These are phyloP conservation scores for Pleurotus tuoliensis DNA, from an alignment of 768 basidiomycete genomes.

Conservation along the genomic window DNA sequence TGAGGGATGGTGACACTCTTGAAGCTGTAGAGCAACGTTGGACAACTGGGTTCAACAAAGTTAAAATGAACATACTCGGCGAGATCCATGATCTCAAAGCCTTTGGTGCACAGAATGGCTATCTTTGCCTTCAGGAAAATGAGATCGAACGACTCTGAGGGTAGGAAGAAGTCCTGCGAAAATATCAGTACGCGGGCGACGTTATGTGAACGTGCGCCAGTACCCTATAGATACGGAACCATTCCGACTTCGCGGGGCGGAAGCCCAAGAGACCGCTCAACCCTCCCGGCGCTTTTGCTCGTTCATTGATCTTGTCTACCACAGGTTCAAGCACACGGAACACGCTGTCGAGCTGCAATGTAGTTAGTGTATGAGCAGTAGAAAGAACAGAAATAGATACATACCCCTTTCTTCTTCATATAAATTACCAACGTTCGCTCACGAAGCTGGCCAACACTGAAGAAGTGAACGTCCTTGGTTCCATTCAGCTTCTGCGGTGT, in stretches of 20 bases:
- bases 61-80: constrained; percentile 59
- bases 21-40: constrained; percentile 43
- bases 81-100: constrained; percentile 97
- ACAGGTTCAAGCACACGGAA: constrained; percentile 98
- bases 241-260: constrained; percentile 79
- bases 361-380: background rate
- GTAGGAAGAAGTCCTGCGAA: constrained; percentile 81
- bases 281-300: constrained; percentile 64
- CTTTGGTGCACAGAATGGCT: constrained; percentile 88
- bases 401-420: constrained; percentile 89
- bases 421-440: constrained; percentile 89
- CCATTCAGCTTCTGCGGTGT: constrained; percentile 90
- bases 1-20: constrained; percentile 88
- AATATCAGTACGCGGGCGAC: background rate
- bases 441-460: constrained; percentile 85
- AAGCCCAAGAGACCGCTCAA: constrained; percentile 73
- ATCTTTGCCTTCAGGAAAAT: constrained; percentile 93
- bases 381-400: constrained; percentile 9
- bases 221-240: constrained; percentile 87
- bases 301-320: constrained; percentile 82
- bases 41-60: background rate
- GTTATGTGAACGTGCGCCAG: background rate
- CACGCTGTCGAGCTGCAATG: constrained; percentile 71
- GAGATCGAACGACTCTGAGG: constrained; percentile 85
- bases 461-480: constrained; percentile 91